phyloP scores from a whole-genome alignment of 352 stramenopile genomes.

The Globisporangium spinosum region DNA sequence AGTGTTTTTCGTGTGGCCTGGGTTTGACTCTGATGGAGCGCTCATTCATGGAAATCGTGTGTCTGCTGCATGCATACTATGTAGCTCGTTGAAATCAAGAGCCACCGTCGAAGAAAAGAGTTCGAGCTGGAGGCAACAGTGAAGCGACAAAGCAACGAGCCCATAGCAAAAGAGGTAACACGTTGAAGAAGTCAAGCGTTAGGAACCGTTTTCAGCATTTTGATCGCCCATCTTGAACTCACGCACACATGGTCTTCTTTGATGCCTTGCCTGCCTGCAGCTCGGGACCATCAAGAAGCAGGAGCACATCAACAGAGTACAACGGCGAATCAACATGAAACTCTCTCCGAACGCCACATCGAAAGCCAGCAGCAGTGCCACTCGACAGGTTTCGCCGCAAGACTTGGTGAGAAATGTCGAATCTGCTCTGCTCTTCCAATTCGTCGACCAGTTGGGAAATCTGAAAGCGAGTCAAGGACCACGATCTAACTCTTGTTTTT shows the following conservation, averaged over 20 bases:
- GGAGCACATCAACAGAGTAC: conserved; percentile 14
- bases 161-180: neutral
- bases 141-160: neutral
- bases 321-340: conserved; percentile 6
- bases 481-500: neutral
- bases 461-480: neutral
- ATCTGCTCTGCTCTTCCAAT: neutral
- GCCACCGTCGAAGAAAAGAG: conserved; percentile 5
- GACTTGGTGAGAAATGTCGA: conserved; percentile 11
- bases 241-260: neutral
- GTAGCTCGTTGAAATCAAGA: conserved; percentile 13
- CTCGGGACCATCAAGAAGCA: conserved; percentile 11
- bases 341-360: neutral
- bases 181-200: neutral
- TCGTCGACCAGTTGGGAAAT: neutral
- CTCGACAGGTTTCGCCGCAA: conserved; percentile 5
- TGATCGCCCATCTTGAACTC: neutral
- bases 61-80: neutral
- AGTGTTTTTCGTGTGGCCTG: neutral
- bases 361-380: neutral
- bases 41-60: neutral
- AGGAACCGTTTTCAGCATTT: neutral
- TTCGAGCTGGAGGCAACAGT: neutral
- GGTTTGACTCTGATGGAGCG: neutral
- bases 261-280: neutral